phyloP scores from a whole-genome alignment of 352 stramenopile genomes.

The Phytophthora aleatoria region DNA sequence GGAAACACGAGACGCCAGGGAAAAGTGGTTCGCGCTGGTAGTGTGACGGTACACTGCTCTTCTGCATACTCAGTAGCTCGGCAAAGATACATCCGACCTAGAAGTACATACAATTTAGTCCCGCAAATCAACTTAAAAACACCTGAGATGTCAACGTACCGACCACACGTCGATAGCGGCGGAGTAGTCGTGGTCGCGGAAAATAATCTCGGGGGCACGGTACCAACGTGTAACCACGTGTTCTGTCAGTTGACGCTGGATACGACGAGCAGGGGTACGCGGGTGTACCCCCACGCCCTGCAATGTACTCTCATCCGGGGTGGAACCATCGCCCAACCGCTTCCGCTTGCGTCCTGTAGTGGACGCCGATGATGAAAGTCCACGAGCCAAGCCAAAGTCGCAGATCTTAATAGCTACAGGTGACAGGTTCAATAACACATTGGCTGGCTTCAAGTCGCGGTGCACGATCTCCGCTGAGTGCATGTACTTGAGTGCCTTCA shows the following conservation, averaged over 20 bases:
- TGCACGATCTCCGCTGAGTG: slow-evolving; percentile 90
- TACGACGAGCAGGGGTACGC: slow-evolving; percentile 73
- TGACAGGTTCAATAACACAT: slow-evolving; percentile 88
- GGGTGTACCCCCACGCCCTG: slow-evolving; percentile 74
- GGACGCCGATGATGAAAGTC: slow-evolving; percentile 67
- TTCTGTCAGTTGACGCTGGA: slow-evolving; percentile 93
- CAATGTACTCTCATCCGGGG: slow-evolving; percentile 60
- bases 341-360: slow-evolving; percentile 74
- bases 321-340: slow-evolving; percentile 44
- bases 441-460: slow-evolving; percentile 87
- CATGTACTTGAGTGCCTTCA: slow-evolving; percentile 92
- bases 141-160: slow-evolving; percentile 46
- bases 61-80: slow-evolving; percentile 96
- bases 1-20: slow-evolving; percentile 93
- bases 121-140: not conserved
- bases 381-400: slow-evolving; percentile 81
- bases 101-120: slow-evolving; percentile 12
- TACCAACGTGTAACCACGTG: slow-evolving; percentile 97
- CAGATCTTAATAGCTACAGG: slow-evolving; percentile 89
- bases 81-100: slow-evolving; percentile 96
- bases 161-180: slow-evolving; percentile 89
- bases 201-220: slow-evolving; percentile 94
- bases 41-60: slow-evolving; percentile 94
- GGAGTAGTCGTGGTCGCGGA: slow-evolving; percentile 89
- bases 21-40: slow-evolving; percentile 95